phyloP scores from a whole-genome alignment of 306 rosid genomes.

The Vachellia collinsii region DNA sequence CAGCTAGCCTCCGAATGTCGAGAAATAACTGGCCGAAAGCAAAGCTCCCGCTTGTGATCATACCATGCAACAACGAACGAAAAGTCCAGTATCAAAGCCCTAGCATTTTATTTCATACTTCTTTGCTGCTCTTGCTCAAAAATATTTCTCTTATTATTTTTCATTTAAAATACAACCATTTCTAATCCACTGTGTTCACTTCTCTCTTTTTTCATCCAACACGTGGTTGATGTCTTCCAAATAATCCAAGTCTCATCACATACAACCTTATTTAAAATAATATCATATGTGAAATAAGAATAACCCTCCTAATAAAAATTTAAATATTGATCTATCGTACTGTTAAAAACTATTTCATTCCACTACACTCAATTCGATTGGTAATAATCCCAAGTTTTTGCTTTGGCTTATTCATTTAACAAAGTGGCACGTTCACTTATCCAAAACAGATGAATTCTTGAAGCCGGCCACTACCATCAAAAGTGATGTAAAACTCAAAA shows the following conservation, averaged over 20 bases:
- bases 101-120: too few relatives aligned
- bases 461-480: background rate
- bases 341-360: too few relatives aligned
- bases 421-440: conserved; percentile 24
- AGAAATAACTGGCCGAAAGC: background rate
- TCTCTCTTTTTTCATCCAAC: background rate
- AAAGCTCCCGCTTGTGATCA: background rate
- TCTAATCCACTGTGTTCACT: too few relatives aligned
- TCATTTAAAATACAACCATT: too few relatives aligned
- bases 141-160: too few relatives aligned
- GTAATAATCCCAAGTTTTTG: background rate
- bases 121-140: too few relatives aligned
- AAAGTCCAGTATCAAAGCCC: too few relatives aligned
- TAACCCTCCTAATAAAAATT: too few relatives aligned
- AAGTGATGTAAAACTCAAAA: background rate
- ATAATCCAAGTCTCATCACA: background rate
- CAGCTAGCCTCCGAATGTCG: background rate
- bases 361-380: too few relatives aligned
- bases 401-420: conserved; percentile 19
- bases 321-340: too few relatives aligned
- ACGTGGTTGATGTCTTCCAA: conserved; percentile 28
- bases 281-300: too few relatives aligned
- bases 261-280: too few relatives aligned
- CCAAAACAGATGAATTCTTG: background rate
- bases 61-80: background rate